Evolutionary conservation across 345 rosid genomes (phyloP).

Genomic region (Eucalyptus pauciflora): DNA sequence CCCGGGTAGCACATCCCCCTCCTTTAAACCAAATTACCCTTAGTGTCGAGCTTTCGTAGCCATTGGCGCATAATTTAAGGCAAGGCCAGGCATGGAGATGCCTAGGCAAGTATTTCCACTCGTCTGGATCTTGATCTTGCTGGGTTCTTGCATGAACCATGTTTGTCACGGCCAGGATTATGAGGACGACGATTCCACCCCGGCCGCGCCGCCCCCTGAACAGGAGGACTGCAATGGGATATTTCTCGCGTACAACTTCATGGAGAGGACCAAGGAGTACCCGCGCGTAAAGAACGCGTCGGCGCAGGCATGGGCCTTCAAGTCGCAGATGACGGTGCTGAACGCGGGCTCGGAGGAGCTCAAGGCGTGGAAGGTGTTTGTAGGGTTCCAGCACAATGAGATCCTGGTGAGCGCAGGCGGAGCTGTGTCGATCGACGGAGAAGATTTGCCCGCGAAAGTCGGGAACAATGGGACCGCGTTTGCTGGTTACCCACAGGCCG

Average conservation of each 20-base stretch:
- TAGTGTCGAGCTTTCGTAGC: not conserved
- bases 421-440: slow-evolving; percentile 32
- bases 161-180: slow-evolving; percentile 42
- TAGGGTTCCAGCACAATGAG: slow-evolving; percentile 70
- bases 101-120: slow-evolving; percentile 5
- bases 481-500: slow-evolving; percentile 36
- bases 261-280: slow-evolving; percentile 35
- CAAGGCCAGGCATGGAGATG: slow-evolving; percentile 15
- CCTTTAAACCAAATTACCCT: not conserved
- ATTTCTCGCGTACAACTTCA: slow-evolving; percentile 51
- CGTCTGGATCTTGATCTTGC: not conserved
- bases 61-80: not conserved
- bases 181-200: not conserved
- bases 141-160: not conserved
- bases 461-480: slow-evolving; percentile 71
- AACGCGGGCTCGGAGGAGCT: slow-evolving; percentile 59
- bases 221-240: slow-evolving; percentile 58
- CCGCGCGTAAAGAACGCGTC: slow-evolving; percentile 64
- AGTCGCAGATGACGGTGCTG: slow-evolving; percentile 38
- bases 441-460: slow-evolving; percentile 41
- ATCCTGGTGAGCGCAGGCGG: slow-evolving; percentile 50
- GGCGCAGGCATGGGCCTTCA: slow-evolving; percentile 89
- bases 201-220: slow-evolving; percentile 39
- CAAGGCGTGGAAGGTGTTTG: slow-evolving; percentile 59
- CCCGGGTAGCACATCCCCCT: not conserved